Percentiles rank a stretch among this genome's conserved stretches.
Evolutionary conservation across 495 filamentous ascomycete species (phyloP).

Genomic region (Podospora pseudoanserina): DNA sequence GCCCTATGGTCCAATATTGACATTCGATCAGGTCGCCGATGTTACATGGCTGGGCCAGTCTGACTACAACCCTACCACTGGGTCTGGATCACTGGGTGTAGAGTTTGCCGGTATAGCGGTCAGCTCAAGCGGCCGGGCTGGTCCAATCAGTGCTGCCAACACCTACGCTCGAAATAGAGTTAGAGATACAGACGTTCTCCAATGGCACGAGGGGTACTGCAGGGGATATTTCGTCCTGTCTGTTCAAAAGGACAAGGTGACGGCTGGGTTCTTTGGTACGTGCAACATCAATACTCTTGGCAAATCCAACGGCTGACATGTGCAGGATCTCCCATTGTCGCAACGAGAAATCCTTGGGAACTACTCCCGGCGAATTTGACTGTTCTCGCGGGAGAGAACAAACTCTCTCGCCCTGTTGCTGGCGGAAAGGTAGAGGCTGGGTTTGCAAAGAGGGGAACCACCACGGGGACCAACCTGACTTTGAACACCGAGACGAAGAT

Average conservation of each 20-base stretch:
- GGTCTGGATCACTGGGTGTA: slow-evolving; percentile 56
- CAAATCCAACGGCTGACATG: too few relatives aligned
- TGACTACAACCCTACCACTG: slow-evolving; percentile 51
- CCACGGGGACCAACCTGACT: slow-evolving; percentile 45
- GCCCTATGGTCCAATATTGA: slow-evolving; percentile 52
- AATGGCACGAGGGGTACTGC: slow-evolving; percentile 64
- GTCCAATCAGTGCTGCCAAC: slow-evolving; percentile 43
- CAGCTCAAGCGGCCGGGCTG: slow-evolving; percentile 49
- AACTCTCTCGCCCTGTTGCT: slow-evolving; percentile 42
- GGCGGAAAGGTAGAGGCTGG: slow-evolving; percentile 46
- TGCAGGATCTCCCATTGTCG: slow-evolving; percentile 28
- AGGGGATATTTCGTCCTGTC: slow-evolving; percentile 57
- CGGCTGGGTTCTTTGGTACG: slow-evolving; percentile 53
- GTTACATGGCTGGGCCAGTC: slow-evolving; percentile 55
- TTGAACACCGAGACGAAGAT: slow-evolving; percentile 43
- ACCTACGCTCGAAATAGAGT: slow-evolving; percentile 40
- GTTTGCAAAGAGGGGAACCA: slow-evolving; percentile 45
- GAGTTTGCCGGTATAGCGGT: slow-evolving; percentile 62
- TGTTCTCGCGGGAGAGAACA: slow-evolving; percentile 53
- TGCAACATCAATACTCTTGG: background rate
- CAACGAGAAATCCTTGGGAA: slow-evolving; percentile 49
- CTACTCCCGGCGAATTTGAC: slow-evolving; percentile 60
- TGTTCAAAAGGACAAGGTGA: slow-evolving; percentile 46
- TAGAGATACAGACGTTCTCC: slow-evolving; percentile 51
- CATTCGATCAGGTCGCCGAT: slow-evolving; percentile 38